phyloP scores from a whole-genome alignment of 2,329 filamentous ascomycete genomes.

The Torrubiella hemipterigena region DNA sequence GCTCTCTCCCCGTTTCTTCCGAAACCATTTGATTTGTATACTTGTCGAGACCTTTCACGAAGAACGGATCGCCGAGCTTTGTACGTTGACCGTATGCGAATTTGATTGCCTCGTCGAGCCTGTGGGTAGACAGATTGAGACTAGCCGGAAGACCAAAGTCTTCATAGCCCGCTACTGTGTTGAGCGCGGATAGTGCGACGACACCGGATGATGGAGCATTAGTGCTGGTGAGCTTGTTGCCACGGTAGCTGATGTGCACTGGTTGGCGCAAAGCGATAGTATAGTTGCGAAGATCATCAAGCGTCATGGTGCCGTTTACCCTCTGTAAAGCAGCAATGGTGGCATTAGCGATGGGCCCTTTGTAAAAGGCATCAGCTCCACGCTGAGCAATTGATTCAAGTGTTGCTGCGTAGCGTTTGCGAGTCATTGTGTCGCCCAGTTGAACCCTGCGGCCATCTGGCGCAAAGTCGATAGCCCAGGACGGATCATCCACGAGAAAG shows the following conservation, averaged over 20 bases:
- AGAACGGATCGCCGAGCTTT: conserved; percentile 65
- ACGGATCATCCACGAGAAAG: conserved; percentile 58
- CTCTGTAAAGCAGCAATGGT: conserved; percentile 54
- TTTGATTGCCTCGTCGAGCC: conserved; percentile 71
- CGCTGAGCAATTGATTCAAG: conserved; percentile 56
- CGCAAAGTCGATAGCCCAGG: conserved; percentile 78
- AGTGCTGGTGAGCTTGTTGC: conserved; percentile 54
- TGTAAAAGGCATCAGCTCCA: conserved; percentile 59
- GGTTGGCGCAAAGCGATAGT: conserved; percentile 50
- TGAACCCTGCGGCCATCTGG: conserved; percentile 55
- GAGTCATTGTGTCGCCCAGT: conserved; percentile 62
- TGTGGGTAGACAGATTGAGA: conserved; percentile 56
- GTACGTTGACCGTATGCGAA: conserved; percentile 69
- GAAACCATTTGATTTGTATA: conserved; percentile 55
- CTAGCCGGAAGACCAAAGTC: conserved; percentile 44
- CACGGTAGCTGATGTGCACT: conserved; percentile 51
- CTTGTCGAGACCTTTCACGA: conserved; percentile 46
- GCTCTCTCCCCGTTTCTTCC: conserved; percentile 40
- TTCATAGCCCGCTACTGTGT: conserved; percentile 61
- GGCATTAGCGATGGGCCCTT: conserved; percentile 54
- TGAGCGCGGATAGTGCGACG: conserved; percentile 61
- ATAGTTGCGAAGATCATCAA: conserved; percentile 63
- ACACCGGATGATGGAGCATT: conserved; percentile 64
- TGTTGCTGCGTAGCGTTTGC: conserved; percentile 62
- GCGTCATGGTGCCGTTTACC: conserved; percentile 63